A percentile compares a stretch with the other conserved stretches of the same genome.
phyloP scores from a whole-genome alignment of 257 asterid species.

The Gardenia jasminoides region DNA sequence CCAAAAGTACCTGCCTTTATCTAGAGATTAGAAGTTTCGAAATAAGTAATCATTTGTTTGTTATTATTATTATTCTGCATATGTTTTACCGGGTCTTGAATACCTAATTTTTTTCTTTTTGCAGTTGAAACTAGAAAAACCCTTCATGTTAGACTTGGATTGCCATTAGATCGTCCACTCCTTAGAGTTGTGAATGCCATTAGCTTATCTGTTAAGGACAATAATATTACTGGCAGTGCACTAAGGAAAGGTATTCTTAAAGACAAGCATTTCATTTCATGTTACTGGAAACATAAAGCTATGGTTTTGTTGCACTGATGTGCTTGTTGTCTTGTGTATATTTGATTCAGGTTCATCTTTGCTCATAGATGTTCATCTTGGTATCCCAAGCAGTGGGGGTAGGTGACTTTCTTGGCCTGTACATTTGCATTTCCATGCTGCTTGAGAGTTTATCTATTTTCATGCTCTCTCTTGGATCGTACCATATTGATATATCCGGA shows the following conservation, averaged over 20 bases:
- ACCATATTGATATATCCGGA: slow-evolving; percentile 7
- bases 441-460: background rate
- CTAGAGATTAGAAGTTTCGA: background rate
- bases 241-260: slow-evolving; percentile 51
- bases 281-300: background rate
- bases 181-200: slow-evolving; percentile 80
- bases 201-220: slow-evolving; percentile 44
- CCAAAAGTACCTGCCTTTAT: background rate
- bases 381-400: slow-evolving; percentile 93
- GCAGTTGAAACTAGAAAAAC: slow-evolving; percentile 84
- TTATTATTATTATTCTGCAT: background rate
- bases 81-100: background rate
- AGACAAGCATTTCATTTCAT: background rate
- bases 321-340: background rate
- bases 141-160: slow-evolving; percentile 85
- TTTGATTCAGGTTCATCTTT: slow-evolving; percentile 51
- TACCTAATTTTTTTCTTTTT: slow-evolving; percentile 21
- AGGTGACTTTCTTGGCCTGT: slow-evolving; percentile 16
- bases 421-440: background rate
- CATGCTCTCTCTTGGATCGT: slow-evolving; percentile 9
- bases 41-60: background rate
- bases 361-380: slow-evolving; percentile 88
- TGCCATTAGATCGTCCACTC: slow-evolving; percentile 98
- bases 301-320: slow-evolving; percentile 4
- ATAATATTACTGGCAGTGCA: slow-evolving; percentile 41